phyloP scores from a whole-genome alignment of 139 green algal species.

The Haematococcus sp. region DNA sequence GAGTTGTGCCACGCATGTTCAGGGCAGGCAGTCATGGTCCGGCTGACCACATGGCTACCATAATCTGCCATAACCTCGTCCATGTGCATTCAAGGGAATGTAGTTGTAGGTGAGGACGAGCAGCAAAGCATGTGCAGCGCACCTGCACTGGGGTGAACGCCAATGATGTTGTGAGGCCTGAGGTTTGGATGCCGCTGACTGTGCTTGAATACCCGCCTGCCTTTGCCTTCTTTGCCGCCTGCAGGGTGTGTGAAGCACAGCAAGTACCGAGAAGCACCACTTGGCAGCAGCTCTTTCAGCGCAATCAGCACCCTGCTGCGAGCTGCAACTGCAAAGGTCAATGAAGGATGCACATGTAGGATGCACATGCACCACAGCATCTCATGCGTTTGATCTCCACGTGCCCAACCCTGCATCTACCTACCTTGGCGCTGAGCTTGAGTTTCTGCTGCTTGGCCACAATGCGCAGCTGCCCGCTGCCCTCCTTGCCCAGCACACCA shows the following conservation, averaged over 20 bases:
- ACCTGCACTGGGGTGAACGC: constrained; percentile 97
- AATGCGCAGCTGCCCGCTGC: constrained; percentile 70
- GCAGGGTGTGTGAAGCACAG: too few species aligned
- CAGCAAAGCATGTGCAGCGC: constrained; percentile 1
- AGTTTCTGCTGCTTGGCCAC: constrained; percentile 77
- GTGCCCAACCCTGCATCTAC: too few species aligned
- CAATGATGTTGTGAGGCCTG: constrained; percentile 79
- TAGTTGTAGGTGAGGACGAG: neutral
- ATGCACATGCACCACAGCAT: neutral
- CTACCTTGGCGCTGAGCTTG: constrained; percentile 70
- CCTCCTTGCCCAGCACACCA: constrained; percentile 87
- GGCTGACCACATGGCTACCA: neutral
- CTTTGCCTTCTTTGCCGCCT: constrained; percentile 67
- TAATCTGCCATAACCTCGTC: neutral
- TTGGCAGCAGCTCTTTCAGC: too few species aligned
- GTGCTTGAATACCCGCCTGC: constrained; percentile 39
- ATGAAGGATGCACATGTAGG: constrained; percentile 30
- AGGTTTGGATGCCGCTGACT: constrained; percentile 14
- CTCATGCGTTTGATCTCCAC: neutral
- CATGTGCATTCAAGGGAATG: neutral
- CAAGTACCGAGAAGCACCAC: too few species aligned
- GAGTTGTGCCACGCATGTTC: too few species aligned
- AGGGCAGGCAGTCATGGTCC: too few species aligned
- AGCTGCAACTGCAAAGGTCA: neutral
- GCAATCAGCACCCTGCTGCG: neutral